phyloP scores from a whole-genome alignment of 2,329 filamentous ascomycete species.

The Albifimbria verrucaria region DNA sequence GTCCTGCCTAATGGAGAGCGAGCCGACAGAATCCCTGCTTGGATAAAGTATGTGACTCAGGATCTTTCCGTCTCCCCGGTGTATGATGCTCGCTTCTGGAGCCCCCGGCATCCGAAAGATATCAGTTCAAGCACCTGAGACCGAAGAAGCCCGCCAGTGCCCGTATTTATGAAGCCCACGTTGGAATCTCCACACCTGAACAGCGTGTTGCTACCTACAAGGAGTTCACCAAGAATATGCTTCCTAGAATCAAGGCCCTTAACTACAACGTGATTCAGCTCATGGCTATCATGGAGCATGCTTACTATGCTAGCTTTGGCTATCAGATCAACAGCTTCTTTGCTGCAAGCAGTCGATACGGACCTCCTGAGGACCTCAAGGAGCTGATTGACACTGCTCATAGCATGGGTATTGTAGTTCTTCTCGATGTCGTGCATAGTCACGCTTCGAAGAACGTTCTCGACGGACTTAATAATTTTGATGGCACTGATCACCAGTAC shows the following conservation, averaged over 20 bases:
- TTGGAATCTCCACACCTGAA: conserved; percentile 93
- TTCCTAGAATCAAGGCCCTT: conserved; percentile 83
- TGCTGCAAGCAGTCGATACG: conserved; percentile 92
- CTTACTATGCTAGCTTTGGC: conserved; percentile 98
- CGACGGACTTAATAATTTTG: conserved; percentile 93
- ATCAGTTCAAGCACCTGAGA: conserved; percentile 77
- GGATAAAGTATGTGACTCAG: conserved; percentile 97
- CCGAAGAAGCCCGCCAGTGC: conserved; percentile 81
- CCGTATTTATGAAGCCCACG: conserved; percentile 98
- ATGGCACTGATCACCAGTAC: conserved; percentile 91
- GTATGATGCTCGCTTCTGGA: conserved; percentile 97
- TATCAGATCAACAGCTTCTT: conserved; percentile 99
- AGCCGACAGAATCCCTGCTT: conserved; percentile 86
- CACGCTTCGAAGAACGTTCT: conserved; percentile 97
- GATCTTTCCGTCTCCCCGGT: conserved; percentile 84
- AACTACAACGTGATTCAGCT: conserved; percentile 98
- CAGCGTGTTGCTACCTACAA: conserved; percentile 90
- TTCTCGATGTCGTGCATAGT: conserved; percentile 95
- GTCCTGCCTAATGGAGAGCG: conserved; percentile 74
- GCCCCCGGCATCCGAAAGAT: conserved; percentile 72
- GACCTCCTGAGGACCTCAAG: conserved; percentile 89
- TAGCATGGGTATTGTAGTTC: conserved; percentile 81
- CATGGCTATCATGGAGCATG: conserved; percentile 99
- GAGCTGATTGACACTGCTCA: conserved; percentile 96
- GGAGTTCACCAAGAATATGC: conserved; percentile 89